phyloP scores from a whole-genome alignment of 169 alveolate species.

The Plasmodium cynomolgi region DNA sequence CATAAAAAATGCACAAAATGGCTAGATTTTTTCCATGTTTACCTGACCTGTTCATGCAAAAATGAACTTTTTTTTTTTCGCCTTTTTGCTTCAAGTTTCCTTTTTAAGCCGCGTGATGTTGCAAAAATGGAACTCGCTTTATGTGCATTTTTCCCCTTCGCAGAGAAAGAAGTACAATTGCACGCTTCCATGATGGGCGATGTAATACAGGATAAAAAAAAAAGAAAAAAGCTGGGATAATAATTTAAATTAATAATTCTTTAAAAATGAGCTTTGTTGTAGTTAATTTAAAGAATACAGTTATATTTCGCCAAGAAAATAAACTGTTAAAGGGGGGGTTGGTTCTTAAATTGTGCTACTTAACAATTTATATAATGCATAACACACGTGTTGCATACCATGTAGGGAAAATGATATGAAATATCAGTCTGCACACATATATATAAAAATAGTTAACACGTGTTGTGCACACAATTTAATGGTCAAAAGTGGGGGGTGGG shows the following conservation, averaged over 20 bases:
- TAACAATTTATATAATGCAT: slow-evolving; percentile 12
- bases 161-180: neutral
- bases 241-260: slow-evolving; percentile 29
- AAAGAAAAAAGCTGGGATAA: neutral
- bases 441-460: neutral
- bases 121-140: slow-evolving; percentile 3
- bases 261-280: slow-evolving; percentile 25
- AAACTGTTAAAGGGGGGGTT: slow-evolving; percentile 10
- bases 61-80: neutral
- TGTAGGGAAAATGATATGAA: neutral
- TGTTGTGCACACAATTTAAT: slow-evolving; percentile 1
- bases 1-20: neutral
- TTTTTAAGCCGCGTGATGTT: neutral
- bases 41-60: slow-evolving; percentile 59
- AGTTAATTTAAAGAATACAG: slow-evolving; percentile 3
- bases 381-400: slow-evolving; percentile 2
- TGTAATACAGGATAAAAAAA: neutral
- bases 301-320: slow-evolving; percentile 30
- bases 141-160: neutral
- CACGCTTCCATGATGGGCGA: neutral
- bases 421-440: neutral
- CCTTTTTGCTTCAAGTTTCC: neutral
- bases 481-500: neutral
- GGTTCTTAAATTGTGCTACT: slow-evolving; percentile 16
- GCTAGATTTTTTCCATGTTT: slow-evolving; percentile 16